Base-by-base conservation (phyloP, 148 eudicot genomes). In the Chenopodium album region DNA sequence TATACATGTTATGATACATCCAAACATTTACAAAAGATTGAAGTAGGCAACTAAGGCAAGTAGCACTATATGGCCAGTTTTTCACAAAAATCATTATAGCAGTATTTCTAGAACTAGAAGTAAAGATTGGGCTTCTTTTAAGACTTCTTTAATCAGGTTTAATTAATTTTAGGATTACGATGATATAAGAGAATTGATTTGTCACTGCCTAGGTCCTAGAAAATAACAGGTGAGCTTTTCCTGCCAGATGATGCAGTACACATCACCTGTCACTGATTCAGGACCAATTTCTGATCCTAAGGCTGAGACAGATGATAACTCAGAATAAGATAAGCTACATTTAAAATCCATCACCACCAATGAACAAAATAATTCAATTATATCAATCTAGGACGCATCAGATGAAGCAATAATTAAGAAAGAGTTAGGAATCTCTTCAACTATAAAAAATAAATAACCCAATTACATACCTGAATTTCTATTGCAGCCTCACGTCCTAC, bases 401-500 rank as follows among this genome's bases (percentile, higher is more conserved):
- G 70, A 66, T 66, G 31, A 66, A 26, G 70, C 28, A 66, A 9
- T 26, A 66, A 66, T 7, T 37, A 37, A 37, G 0, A 37, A 37
- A 66, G 70, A 66, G 70, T 66, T 9, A 26, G 2, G 32, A 66
- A 66, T 26, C 70, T 26, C 56, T 67, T 17, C 62, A 56, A 12
- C 62, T 56, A 17, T 16, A 56, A 4, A 9, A 5, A 75, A 81
- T 9, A 13, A 29, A 34, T 20, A 16, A 69, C 66, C 9, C 46
- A 4, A 69, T 19, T 17, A 37, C 60, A 73, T 86, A 95, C 99
- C 98, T 95, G 99, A 84, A 95, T 90, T 81, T 95, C 99, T 80
- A 95, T 83, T 34, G 98, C 98, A 87, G 99, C 99, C 84, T 95
- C 99, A 83, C 99, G 93, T 28, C 99, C 92, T 65, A 95, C 90